Evolutionary conservation across 495 filamentous ascomycete genomes (phyloP), one percentile per base, ranked within the genome.

Genomic region (Talaromyces borbonicus): DNA sequence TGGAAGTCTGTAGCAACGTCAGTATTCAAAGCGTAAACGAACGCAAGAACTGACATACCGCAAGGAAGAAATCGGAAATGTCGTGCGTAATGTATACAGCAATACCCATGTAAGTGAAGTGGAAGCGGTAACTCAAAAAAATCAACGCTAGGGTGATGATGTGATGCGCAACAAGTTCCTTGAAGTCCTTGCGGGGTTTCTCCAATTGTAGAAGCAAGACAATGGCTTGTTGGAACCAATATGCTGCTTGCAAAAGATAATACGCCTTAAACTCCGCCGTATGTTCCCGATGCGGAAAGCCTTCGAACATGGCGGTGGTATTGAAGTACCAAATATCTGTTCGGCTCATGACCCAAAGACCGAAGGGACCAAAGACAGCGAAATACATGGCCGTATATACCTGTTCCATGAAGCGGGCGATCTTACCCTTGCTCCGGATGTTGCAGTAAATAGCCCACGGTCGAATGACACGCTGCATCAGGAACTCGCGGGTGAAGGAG

Each of bases 311-410:
- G 49, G 77, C 88, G 25, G 64, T 70, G 5, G 85, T 93, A 65
- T 94, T 89, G 75, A 97, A 98, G 61, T 95, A 97, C 92, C 92
- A 98, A n/a, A 98, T 77, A 8, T 88, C 82, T 6, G 88, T 86
- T 20, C 77, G 73, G 52, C 72, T 83, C 93, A 98, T 97, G 48
- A 97, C 86, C 53, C 84, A 98, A 60, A 97, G 65, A 33, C 92
- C 92, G 35, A 78, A 80, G 1, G 93, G 92, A 4, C 88, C 87
- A 46, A 94, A 79, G 43, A 95, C 56, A 8, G 65, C 78, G 57
- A 96, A 96, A 70, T 98, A 98, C 24, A 96, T 71, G n/a, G 88
- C 92, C 1, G 90, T 96, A 69, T 98, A 98, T 52, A 85, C 77
- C 65, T 98, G 92, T 63, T 98, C 92, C 87, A 96, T 93, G 73